Evolutionary conservation across 2,329 filamentous ascomycete genomes (phyloP), one percentile per base, ranked within the genome.

Genomic region (Talaromyces sp.): DNA sequence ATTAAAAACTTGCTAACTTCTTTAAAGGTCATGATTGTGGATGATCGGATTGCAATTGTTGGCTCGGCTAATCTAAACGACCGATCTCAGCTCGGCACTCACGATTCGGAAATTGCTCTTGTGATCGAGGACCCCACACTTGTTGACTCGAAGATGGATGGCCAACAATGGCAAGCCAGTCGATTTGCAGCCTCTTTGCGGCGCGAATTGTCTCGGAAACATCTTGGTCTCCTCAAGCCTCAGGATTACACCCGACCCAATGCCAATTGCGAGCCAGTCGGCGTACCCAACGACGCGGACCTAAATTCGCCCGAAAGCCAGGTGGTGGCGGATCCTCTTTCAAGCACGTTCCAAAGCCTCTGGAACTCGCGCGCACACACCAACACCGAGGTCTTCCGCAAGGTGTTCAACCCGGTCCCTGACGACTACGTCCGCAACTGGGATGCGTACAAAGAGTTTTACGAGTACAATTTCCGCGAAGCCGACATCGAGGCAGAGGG

Each of bases 11-110:
- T n/a, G n/a, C 63, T 66, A 64, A 72, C 17, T 11, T 56, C 19
- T 19, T 55, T 52, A 41, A 59, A 81, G 79, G 74, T 81, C 58
- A 83, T 94, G 65, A 93, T 97, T 66, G 89, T 88, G 1, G 92
- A 97, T 70, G 93, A 97, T 73, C 86, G 87, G 58, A 83, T 91
- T 54, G 91, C 90, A 1, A 85, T 97, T 57, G 94, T 91, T 70
- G 91, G 91, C 19, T 92, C 88, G 27, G 91, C 90, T 64, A 97
- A 97, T 74, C 82, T 97, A 68, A 97, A 97, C 73, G 93, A 97
- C 72, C 88, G 93, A 58, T 86, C 90, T 56, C 92, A 96, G 74
- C 78, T 94, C 5, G 93, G 93, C 14, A 85, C 88, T 66, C 93
- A 96, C 74, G 93, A 97, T 74, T 94, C 89, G 54, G 93, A 97